phyloP scores from a whole-genome alignment of 805 yeast genomes.

The Sugiyamaella qingdaonensis region DNA sequence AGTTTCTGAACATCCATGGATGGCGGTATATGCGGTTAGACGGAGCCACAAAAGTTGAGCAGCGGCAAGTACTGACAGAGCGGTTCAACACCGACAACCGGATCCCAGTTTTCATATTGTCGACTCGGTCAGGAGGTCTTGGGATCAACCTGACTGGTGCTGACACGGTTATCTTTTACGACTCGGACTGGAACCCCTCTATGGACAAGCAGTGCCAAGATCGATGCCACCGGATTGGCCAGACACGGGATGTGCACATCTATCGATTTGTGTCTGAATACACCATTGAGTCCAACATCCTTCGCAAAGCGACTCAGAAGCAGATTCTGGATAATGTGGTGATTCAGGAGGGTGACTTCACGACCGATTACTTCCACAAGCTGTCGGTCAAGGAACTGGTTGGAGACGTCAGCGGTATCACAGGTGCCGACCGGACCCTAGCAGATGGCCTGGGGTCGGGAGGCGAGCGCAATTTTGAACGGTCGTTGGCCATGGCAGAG shows the following conservation, averaged over 20 bases:
- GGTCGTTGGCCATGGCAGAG: constrained; percentile 83
- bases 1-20: constrained; percentile 90
- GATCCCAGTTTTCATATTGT: constrained; percentile 85
- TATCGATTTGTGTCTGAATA: constrained; percentile 93
- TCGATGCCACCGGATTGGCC: constrained; percentile 98
- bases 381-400: constrained; percentile 80
- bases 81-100: constrained; percentile 81
- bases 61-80: constrained; percentile 90
- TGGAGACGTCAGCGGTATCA: constrained; percentile 49
- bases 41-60: constrained; percentile 97
- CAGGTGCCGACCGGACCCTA: constrained; percentile 32
- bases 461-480: constrained; percentile 38
- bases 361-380: constrained; percentile 91
- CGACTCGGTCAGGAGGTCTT: constrained; percentile 96
- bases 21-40: constrained; percentile 91
- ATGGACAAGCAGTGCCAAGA: constrained; percentile 99
- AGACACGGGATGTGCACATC: constrained; percentile 94
- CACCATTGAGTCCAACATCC: constrained; percentile 92
- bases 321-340: constrained; percentile 89
- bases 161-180: constrained; percentile 96
- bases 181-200: constrained; percentile 99
- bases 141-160: constrained; percentile 98
- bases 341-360: constrained; percentile 96
- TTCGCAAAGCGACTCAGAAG: constrained; percentile 92
- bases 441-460: constrained; percentile 29